Base-by-base conservation (phyloP, 1,139 yeast species). In the Pichia sp. region DNA sequence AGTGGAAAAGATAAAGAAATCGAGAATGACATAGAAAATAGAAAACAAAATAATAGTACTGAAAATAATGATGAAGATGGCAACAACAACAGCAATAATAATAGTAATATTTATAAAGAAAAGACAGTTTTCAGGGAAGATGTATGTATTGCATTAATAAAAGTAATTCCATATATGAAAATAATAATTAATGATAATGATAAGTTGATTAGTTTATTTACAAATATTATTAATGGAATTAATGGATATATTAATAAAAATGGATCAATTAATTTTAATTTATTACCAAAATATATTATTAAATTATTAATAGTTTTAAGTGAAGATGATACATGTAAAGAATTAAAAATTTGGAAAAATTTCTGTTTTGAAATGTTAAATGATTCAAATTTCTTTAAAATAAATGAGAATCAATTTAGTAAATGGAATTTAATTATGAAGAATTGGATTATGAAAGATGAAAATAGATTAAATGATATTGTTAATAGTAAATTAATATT, bases 381-480 rank as follows among this genome's bases (percentile, higher is more conserved):
- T 65, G 86, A 79, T 56, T 58, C 67, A 26, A 67, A 57, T 47
- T 76, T 72, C 51, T 79, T 86, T 60, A 60, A 61, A 4, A 58
- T 71, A 35, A 58, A 62, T 3, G 29, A 56, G 2, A 52, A 36
- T 2, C 10, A 32, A 33, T 42, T 25, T 4, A 57, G 68, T 49
- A 46, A 69, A n/a, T 83, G 92, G 88, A 67, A 69, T 51, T 61
- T 67, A 0, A 69, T 84, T 2, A 64, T 86, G 6, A 60, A 65
- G 3, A 65, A 67, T 8, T 86, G 94, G 92, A 71, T 79, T 6
- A 60, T 66, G 1, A 67, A 66, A 35, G 90, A 84, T 49, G 75
- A 75, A 44, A 90, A 81, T 7, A 78, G 76, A 46, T 62, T 85
- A 44, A 61, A 64, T 4, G 95, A 86, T 31, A 68, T 80, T 49